Evolutionary conservation across 257 asterid genomes (phyloP), one percentile per base, ranked within the genome.

Genomic region (Fraxinus pennsylvanica): DNA sequence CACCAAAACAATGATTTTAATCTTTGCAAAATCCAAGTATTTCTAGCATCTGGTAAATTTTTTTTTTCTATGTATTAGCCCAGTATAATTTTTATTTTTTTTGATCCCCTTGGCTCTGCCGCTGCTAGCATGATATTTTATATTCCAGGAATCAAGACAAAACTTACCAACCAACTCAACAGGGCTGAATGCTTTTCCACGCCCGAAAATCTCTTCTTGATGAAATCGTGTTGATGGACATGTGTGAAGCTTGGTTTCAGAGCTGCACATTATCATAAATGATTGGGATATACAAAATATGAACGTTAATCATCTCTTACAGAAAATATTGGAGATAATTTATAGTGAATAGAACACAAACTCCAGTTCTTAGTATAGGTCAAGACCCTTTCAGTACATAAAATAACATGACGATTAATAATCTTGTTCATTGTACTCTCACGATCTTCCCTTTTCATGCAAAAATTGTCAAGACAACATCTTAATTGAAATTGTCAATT

Each of bases 221-320:
- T 92, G 87, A 96, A 96, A 81, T 93, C 97, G 36, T 96, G 97
- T 63, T 93, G 85, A 1, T 89, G 97, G 68, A 96, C 99, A 82
- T 91, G 85, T 21, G 97, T 93, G 80, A 96, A 70, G 86, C 80
- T 84, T 43, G 86, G 88, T 73, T 85, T 85, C 74, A 90, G 71
- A 81, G 72, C 96, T 91, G 96, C 84, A 82, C 15, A 39, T 36
- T 33, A 63, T 63, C 33, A 72, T 52, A 32, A 76, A 80, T 22
- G 30, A 71, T 59, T 73, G 68, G 81, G 77, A 65, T 29, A 70
- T 69, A 63, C 8, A 43, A 74, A 50, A 73, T 13, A 63, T 22
- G 35, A 27, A 27, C 3, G 4, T 10, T 63, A 63, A 27, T 27
- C 0, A 63, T 27, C 35, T 27, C 27, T 63, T 25, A 22, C 69